Base-by-base conservation (phyloP, 2,329 filamentous ascomycete genomes). In the Knoxdaviesia proteae region DNA sequence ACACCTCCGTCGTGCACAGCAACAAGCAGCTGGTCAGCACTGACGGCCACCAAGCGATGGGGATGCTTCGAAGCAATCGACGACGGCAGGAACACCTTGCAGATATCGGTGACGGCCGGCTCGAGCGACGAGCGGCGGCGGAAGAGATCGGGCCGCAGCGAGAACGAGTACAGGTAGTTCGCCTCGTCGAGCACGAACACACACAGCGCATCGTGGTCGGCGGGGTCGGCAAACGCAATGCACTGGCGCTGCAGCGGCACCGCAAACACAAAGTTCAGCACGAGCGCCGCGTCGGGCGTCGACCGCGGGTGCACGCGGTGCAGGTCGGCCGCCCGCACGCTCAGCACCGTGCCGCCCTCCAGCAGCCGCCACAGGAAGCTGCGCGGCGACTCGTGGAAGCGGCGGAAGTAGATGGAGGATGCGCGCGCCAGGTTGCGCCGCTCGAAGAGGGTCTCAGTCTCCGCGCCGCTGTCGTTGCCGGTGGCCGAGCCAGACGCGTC, bases 281-380 rank as follows among this genome's bases (percentile, higher is more conserved):
- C 78, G 42, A 90, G 64, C 49, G 78, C 74, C 43, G 81, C 74
- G 58, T 92, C 84, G 38, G 66, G 60, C 29, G 75, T 70, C 50
- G 67, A 69, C 8, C 38, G 42, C 33, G 44, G 42, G 47, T 67
- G 68, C 49, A 68, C 72, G 62, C 71, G 86, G 56, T 75, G 80
- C 49, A 94, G 62, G 59, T 98, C 90, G 46, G 83, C 75, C 36
- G 76, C 77, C 54, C 84, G 80, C 41, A 98, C 68, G 60, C 90
- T 88, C 51, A 98, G 67, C 47, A 84, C 67, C 50, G 73, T 81
- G 53, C 77, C 75, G 52, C 84, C 76, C 53, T 93, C 80, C 47
- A 94, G 62, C 36, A 96, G 70, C 51, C 88, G 75, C 90, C 90
- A 98, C 40, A 94, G 69, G 55, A 96, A 92, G 58, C 75, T 84